These are phyloP conservation scores for Verticillium nubilum DNA, from an alignment of 2,329 filamentous ascomycete genomes.

Conservation along the genomic window DNA sequence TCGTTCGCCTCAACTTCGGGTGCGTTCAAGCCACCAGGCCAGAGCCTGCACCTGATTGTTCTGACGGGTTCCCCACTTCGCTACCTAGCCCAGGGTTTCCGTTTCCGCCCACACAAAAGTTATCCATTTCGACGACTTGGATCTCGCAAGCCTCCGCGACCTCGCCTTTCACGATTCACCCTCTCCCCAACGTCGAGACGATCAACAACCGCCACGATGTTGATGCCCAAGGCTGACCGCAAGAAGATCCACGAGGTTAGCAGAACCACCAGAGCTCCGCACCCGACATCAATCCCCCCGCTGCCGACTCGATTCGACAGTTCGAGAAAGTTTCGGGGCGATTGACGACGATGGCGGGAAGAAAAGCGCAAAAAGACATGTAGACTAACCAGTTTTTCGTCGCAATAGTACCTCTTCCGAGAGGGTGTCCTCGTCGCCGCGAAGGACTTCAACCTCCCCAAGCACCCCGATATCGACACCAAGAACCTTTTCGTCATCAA, in stretches of 20 bases:
- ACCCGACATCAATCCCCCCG: background rate
- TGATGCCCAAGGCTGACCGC: slow-evolving; percentile 99
- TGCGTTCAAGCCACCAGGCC: background rate
- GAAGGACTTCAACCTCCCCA: slow-evolving; percentile 98
- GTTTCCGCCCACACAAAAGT: slow-evolving; percentile 41
- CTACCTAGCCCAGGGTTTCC: slow-evolving; percentile 27
- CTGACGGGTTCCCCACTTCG: background rate
- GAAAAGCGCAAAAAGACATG: slow-evolving; percentile 1
- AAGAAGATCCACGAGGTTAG: slow-evolving; percentile 94
- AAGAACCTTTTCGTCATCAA: slow-evolving; percentile 99
- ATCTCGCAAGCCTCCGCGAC: slow-evolving; percentile 22
- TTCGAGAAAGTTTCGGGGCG: background rate
- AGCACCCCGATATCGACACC: slow-evolving; percentile 97
- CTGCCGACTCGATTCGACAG: background rate
- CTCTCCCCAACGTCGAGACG: slow-evolving; percentile 44
- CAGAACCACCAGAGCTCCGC: background rate
- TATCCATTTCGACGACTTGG: slow-evolving; percentile 31
- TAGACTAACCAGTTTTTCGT: slow-evolving; percentile 15
- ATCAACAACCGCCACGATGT: slow-evolving; percentile 63
- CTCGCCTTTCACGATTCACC: slow-evolving; percentile 24
- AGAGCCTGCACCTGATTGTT: background rate
- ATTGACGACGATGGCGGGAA: background rate
- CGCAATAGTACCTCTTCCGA: slow-evolving; percentile 83
- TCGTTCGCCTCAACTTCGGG: background rate
- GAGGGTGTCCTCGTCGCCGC: slow-evolving; percentile 91